phyloP scores from a whole-genome alignment of 148 eudicot genomes.

The Fagopyrum tataricum region DNA sequence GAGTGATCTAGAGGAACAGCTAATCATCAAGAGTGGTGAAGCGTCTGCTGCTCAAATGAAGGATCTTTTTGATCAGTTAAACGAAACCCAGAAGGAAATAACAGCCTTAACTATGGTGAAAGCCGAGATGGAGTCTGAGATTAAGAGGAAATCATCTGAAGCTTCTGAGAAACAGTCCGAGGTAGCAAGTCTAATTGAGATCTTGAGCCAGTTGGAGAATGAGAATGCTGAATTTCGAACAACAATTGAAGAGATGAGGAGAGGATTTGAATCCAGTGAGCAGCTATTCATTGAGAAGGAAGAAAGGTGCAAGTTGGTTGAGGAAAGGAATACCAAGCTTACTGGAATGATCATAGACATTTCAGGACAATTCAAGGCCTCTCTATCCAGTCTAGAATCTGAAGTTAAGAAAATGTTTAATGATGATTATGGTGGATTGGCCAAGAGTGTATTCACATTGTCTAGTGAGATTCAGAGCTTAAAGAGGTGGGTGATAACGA shows the following conservation, averaged over 20 bases:
- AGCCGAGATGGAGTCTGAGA: constrained; percentile 39
- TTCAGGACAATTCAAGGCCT: constrained; percentile 23
- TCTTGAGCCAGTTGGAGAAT: constrained; percentile 23
- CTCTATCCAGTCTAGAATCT: constrained; percentile 40
- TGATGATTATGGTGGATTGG: constrained; percentile 54
- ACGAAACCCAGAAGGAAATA: constrained; percentile 36
- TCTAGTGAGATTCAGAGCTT: constrained; percentile 50
- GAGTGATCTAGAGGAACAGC: constrained; percentile 37
- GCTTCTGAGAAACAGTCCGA: constrained; percentile 39
- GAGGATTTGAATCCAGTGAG: constrained; percentile 55
- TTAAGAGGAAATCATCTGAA: constrained; percentile 39
- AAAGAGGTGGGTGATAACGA: constrained; percentile 33
- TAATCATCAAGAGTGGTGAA: constrained; percentile 29
- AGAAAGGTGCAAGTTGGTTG: constrained; percentile 38
- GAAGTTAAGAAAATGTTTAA: constrained; percentile 43
- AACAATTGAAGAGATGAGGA: constrained; percentile 60
- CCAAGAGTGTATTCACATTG: constrained; percentile 36
- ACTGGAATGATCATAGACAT: constrained; percentile 21
- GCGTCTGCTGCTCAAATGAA: constrained; percentile 33
- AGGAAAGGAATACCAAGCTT: constrained; percentile 27
- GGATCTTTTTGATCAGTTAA: constrained; percentile 35
- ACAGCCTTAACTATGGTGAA: constrained; percentile 34
- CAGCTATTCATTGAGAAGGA: constrained; percentile 61
- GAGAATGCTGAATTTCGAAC: constrained; percentile 33
- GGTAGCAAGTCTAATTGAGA: constrained; percentile 39